A percentile compares a stretch with the other conserved stretches of the same genome.
phyloP scores from a whole-genome alignment of 2,329 filamentous ascomycete species.

The Penicillium aurantiogriseum region DNA sequence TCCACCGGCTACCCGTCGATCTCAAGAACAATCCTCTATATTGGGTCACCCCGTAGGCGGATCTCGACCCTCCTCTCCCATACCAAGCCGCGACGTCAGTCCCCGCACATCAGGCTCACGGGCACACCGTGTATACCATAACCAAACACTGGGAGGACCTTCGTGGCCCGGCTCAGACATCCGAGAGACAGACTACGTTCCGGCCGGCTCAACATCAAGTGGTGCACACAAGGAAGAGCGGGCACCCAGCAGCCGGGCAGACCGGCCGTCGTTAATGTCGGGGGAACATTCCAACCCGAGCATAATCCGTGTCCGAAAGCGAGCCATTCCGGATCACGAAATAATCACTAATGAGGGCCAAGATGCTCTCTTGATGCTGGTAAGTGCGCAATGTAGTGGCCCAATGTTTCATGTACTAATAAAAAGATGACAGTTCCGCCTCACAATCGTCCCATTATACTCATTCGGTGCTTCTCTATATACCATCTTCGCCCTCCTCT shows the following conservation, averaged over 20 bases:
- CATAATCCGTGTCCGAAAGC: slow-evolving; percentile 28
- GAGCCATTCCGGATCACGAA: slow-evolving; percentile 27
- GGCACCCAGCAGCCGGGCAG: slow-evolving; percentile 32
- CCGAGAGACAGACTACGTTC: slow-evolving; percentile 24
- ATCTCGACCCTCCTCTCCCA: slow-evolving; percentile 15
- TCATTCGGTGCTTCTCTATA: slow-evolving; percentile 56
- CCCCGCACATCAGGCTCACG: slow-evolving; percentile 26
- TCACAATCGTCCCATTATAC: slow-evolving; percentile 55
- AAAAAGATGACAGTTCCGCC: slow-evolving; percentile 46
- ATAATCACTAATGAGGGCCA: slow-evolving; percentile 30
- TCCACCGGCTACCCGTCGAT: slow-evolving; percentile 20
- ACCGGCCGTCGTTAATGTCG: slow-evolving; percentile 38
- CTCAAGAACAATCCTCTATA: slow-evolving; percentile 21
- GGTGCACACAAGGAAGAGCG: slow-evolving; percentile 33
- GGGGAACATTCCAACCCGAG: slow-evolving; percentile 28
- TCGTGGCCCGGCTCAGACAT: slow-evolving; percentile 19
- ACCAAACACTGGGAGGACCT: slow-evolving; percentile 14
- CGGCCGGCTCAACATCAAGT: slow-evolving; percentile 29
- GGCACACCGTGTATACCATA: slow-evolving; percentile 22
- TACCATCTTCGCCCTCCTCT: slow-evolving; percentile 52
- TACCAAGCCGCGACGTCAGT: slow-evolving; percentile 17
- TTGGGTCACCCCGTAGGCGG: slow-evolving; percentile 8
- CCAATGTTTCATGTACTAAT: slow-evolving; percentile 10
- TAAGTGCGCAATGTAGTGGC: slow-evolving; percentile 20
- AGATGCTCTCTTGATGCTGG: slow-evolving; percentile 48